A percentile compares a stretch with the other conserved stretches of the same genome.
phyloP scores from a whole-genome alignment of 768 basidiomycete species.

The Phanerochaete carnosa region DNA sequence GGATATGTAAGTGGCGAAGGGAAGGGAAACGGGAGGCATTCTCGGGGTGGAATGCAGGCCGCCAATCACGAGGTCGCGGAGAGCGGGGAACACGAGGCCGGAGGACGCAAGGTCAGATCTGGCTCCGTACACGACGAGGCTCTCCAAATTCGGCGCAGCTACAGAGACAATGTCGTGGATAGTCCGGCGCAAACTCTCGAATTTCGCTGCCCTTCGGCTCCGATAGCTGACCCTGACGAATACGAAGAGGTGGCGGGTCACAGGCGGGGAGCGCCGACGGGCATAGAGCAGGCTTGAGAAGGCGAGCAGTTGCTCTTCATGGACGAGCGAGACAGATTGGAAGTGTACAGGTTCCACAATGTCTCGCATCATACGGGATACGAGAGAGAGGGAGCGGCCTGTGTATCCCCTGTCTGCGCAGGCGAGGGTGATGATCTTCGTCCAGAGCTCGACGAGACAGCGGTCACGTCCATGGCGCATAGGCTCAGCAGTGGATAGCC shows the following conservation, averaged over 20 bases:
- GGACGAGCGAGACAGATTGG: not conserved
- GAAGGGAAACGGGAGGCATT: not conserved
- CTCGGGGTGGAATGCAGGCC: too few species aligned
- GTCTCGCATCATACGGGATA: not conserved
- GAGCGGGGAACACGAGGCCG: not conserved
- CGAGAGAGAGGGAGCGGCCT: not conserved
- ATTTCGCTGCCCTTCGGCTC: too few species aligned
- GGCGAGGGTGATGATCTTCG: not conserved
- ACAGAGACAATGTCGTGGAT: not conserved
- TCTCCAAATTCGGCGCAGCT: not conserved
- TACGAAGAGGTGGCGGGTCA: not conserved
- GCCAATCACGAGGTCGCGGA: not conserved
- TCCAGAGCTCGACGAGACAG: not conserved
- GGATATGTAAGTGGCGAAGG: not conserved
- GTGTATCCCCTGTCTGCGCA: not conserved
- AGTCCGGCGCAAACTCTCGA: not conserved
- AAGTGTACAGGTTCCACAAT: not conserved
- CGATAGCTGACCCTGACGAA: not conserved
- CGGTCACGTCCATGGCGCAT: not conserved
- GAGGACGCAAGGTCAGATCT: not conserved
- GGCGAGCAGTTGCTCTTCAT: not conserved
- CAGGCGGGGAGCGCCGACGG: too few species aligned
- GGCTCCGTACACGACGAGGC: not conserved
- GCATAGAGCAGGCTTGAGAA: not conserved
- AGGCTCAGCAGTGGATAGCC: too few species aligned